Conservation (phyloP, 2,329 filamentous ascomycete genomes). For the Neofusicoccum sp. region DNA sequence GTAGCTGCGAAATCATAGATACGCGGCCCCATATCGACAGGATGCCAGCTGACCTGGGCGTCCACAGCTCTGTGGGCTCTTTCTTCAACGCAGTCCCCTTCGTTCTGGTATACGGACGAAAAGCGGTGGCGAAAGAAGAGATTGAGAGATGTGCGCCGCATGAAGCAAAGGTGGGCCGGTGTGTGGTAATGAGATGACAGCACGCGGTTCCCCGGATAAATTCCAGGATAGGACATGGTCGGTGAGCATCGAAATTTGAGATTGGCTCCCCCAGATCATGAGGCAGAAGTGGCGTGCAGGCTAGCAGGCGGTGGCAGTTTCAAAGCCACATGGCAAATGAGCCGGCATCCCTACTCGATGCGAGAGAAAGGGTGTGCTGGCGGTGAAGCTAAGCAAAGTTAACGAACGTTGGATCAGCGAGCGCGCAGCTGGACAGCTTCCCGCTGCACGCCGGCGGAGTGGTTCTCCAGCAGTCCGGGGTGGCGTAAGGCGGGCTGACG, state of each 20-base stretch:
- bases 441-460: not conserved
- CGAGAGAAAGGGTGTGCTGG: not conserved
- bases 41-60: not conserved
- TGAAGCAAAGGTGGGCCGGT: conserved; percentile 9
- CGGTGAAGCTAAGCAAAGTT: not conserved
- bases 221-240: not conserved
- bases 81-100: not conserved
- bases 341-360: not conserved
- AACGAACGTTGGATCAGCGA: conserved; percentile 9
- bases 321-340: conserved; percentile 6
- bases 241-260: conserved; percentile 15
- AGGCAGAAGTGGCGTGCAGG: not conserved
- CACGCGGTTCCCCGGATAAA: conserved; percentile 6
- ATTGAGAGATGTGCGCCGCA: conserved; percentile 1
- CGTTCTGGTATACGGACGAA: not conserved
- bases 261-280: not conserved
- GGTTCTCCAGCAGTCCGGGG: conserved; percentile 2
- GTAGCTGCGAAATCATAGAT: not conserved
- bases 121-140: not conserved
- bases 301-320: conserved; percentile 8
- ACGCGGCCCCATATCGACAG: not conserved
- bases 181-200: conserved; percentile 1
- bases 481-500: conserved; percentile 3
- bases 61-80: conserved; percentile 9
- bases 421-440: not conserved